These are phyloP conservation scores for Cyclotella distinguenda DNA, from an alignment of 108 stramenopile genomes.

Conservation along the genomic window DNA sequence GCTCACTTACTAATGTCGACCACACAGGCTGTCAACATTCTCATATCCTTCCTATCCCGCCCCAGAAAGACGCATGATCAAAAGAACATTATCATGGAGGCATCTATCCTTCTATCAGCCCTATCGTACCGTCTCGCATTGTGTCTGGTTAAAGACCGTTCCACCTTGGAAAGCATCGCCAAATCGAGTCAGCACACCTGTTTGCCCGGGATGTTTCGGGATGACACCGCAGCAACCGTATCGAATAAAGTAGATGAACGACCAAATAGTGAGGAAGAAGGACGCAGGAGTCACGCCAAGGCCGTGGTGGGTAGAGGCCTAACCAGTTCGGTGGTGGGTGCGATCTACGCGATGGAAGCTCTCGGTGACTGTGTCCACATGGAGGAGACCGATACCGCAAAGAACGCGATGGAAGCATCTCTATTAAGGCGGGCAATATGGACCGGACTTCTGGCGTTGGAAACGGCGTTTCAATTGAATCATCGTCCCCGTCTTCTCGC, in stretches of 20 bases:
- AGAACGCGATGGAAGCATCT: not conserved
- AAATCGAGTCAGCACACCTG: constrained; percentile 20
- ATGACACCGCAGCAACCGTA: not conserved
- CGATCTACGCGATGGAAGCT: constrained; percentile 32
- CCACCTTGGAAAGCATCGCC: constrained; percentile 36
- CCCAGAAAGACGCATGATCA: not conserved
- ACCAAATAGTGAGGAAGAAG: not conserved
- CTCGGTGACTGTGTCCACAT: constrained; percentile 17
- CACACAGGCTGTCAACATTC: constrained; percentile 37
- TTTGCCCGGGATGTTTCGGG: not conserved
- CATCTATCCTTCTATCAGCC: constrained; percentile 21
- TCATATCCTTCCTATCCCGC: constrained; percentile 7
- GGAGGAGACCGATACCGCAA: not conserved
- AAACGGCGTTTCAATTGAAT: constrained; percentile 23
- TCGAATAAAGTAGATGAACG: constrained; percentile 1
- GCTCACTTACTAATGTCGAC: constrained; percentile 38
- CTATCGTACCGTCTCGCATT: constrained; percentile 22
- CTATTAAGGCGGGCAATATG: constrained; percentile 15
- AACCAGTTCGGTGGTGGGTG: constrained; percentile 42
- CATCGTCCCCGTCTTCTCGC: constrained; percentile 1
- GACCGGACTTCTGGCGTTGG: constrained; percentile 9
- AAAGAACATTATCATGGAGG: not conserved
- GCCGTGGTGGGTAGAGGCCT: constrained; percentile 34
- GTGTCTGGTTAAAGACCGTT: constrained; percentile 25
- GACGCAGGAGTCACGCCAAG: constrained; percentile 24